Base-by-base conservation (phyloP, 1,139 yeast genomes). In the Nakaseomyces sp. region DNA sequence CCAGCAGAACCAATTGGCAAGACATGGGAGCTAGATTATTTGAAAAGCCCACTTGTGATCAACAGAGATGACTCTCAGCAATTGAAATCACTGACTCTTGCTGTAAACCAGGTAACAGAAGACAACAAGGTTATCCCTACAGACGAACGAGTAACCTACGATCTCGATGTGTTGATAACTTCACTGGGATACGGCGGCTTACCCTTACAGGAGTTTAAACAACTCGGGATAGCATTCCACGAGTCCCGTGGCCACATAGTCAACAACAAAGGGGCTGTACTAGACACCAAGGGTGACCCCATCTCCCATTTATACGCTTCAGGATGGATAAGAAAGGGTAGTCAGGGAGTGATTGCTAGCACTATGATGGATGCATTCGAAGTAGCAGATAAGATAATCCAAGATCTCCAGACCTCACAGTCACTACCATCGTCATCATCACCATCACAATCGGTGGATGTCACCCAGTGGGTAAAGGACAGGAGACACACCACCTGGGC, bases 281-380 rank as follows among this genome's bases (percentile, higher is more conserved):
- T 73, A 12, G 60, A 66, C 13, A 45, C 47, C 0, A 51, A 57
- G 3, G 63, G 57, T n/a, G 52, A 60, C 1, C 56, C 51, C 1
- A 44, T 65, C 19, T 68, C 71, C 1, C 85, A 89, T 0, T 67
- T 86, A 52, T 91, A 88, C 56, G 79, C 86, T 1, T 71, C 91
- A 4, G 99, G 99, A 0, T 91, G 99, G 99, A 82, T 89, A 44
- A 79, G 83, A 48, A 81, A 75, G 45, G 95, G 96, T 0, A 87
- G 96, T 7, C 74, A 76, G 30, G 99, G 99, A 1, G 95, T 88
- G 5, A 91, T 91, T 50, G 95, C 95, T 12, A 74, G 84, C 13
- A 87, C 98, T 0, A 86, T 91, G 85, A 73, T 82, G 72, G 93
- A 86, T 48, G 75, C 95, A 0, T 83, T 81, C 55, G 78, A 77